Conservation (phyloP, 129 eudicot genomes). For the Lactuca saligna region DNA sequence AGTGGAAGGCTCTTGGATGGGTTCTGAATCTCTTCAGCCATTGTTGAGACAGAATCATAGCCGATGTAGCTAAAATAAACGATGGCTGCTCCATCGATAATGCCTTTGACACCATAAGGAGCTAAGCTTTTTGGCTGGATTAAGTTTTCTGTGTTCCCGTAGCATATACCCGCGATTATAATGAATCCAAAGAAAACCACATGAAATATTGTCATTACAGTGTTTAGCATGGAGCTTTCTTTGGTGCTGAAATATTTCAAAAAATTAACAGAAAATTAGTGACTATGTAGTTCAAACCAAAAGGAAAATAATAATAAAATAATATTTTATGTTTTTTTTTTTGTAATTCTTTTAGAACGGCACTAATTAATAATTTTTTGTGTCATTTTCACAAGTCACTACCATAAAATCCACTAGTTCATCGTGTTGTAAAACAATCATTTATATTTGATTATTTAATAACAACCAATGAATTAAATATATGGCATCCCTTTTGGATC, state of each 20-base stretch:
- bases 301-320: neutral
- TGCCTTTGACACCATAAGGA: conserved; percentile 66
- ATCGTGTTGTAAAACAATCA: conserved; percentile 18
- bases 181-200: conserved; percentile 65
- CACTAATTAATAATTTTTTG: neutral
- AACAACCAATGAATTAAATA: conserved; percentile 21
- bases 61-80: conserved; percentile 83
- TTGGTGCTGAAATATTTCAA: conserved; percentile 57
- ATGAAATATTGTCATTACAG: conserved; percentile 68
- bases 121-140: conserved; percentile 58
- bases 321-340: too few relatives aligned
- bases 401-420: conserved; percentile 36
- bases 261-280: conserved; percentile 8
- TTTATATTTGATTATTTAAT: conserved; percentile 19
- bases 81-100: conserved; percentile 72
- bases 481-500: conserved; percentile 19
- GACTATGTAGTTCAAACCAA: conserved; percentile 1
- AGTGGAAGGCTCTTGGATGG: conserved; percentile 63
- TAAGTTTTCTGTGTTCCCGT: conserved; percentile 57
- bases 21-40: conserved; percentile 77
- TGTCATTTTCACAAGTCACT: conserved; percentile 45
- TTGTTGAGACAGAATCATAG: conserved; percentile 77
- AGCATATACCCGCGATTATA: conserved; percentile 59
- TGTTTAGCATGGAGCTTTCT: conserved; percentile 77
- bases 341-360: too few relatives aligned